Percentiles rank a stretch among this genome's conserved stretches.
Evolutionary conservation across 2,329 filamentous ascomycete species (phyloP).

Genomic region (Pseudogymnoascus sp.): DNA sequence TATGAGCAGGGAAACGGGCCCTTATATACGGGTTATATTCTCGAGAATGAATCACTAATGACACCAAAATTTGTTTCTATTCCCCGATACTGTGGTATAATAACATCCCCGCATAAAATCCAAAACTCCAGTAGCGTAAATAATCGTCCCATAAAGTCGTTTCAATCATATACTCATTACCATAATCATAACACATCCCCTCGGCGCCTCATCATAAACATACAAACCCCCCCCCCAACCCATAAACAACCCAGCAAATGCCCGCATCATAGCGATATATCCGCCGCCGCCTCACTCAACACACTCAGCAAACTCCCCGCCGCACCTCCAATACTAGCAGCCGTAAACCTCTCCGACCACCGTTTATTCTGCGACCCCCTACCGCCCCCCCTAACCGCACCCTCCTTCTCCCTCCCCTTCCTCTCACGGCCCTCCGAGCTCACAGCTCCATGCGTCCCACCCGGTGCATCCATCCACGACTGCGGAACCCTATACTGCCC

Average conservation of each 20-base stretch:
- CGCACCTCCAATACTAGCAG: slow-evolving; percentile 52
- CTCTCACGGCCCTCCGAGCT: background rate
- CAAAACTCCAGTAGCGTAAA: background rate
- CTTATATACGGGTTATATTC: background rate
- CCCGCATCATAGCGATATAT: background rate
- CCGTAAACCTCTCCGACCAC: slow-evolving; percentile 47
- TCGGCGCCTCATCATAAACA: background rate
- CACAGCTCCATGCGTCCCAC: background rate
- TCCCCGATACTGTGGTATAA: background rate
- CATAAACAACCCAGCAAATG: background rate
- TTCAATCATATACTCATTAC: background rate
- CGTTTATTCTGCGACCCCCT: slow-evolving; percentile 31
- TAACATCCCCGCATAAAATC: background rate
- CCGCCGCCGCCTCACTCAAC: slow-evolving; percentile 46
- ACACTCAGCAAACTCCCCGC: slow-evolving; percentile 51
- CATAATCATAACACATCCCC: background rate
- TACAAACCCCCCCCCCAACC: background rate
- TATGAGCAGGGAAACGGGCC: background rate
- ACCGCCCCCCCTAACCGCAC: slow-evolving; percentile 22
- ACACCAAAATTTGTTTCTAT: background rate
- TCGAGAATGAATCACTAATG: slow-evolving; percentile 1
- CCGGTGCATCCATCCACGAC: background rate
- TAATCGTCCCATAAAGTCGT: background rate
- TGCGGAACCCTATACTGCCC: background rate
- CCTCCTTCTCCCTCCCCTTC: slow-evolving; percentile 10